A percentile compares a stretch with the other conserved stretches of the same genome.
phyloP scores from a whole-genome alignment of 2,329 filamentous ascomycete species.

The Triangularia setosa region DNA sequence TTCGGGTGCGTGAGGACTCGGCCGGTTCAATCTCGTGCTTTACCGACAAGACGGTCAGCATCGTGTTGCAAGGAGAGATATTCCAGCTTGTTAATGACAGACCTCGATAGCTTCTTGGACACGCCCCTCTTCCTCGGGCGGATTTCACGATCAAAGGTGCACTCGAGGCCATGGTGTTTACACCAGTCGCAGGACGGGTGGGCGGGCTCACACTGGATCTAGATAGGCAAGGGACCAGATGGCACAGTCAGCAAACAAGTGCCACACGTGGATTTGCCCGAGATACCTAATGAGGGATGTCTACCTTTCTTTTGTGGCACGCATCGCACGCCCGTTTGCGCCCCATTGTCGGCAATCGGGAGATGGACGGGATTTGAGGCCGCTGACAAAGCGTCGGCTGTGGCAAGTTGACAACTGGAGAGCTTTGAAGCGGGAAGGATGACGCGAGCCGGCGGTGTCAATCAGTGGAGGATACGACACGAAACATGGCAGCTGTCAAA shows the following conservation, averaged over 20 bases:
- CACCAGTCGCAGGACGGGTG: slow-evolving; percentile 48
- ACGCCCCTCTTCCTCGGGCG: slow-evolving; percentile 11
- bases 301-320: slow-evolving; percentile 47
- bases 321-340: slow-evolving; percentile 43
- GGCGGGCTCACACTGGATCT: slow-evolving; percentile 48
- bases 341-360: slow-evolving; percentile 5
- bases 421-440: not conserved
- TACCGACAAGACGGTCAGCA: not conserved
- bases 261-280: not conserved
- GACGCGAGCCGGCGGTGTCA: not conserved
- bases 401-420: no score
- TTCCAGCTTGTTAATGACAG: not conserved
- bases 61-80: not conserved
- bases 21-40: not conserved
- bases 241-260: not conserved
- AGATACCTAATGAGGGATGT: not conserved
- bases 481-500: not conserved
- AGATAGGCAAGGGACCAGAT: not conserved
- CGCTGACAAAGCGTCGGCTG: slow-evolving; percentile 1
- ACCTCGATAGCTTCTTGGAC: slow-evolving; percentile 10
- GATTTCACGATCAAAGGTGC: slow-evolving; percentile 39
- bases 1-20: not conserved
- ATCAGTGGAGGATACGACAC: not conserved
- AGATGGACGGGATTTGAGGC: not conserved
- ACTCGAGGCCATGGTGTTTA: slow-evolving; percentile 43